Percentiles rank a stretch among this genome's conserved stretches.
Evolutionary conservation across 768 basidiomycete genomes (phyloP).

Genomic region (Auriscalpium orientale): DNA sequence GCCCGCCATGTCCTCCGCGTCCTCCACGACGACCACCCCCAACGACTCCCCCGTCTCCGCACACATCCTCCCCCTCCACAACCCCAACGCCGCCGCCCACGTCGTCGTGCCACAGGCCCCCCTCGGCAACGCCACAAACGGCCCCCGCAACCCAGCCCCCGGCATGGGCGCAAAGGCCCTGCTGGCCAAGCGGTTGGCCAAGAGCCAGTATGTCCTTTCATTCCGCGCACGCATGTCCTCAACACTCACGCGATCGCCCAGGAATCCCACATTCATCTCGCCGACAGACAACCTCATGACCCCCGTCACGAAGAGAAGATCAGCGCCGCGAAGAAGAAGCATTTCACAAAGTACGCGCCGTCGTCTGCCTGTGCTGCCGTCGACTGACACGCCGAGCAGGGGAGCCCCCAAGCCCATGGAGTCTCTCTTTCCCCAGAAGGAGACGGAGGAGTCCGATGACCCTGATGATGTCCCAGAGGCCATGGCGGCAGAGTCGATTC

Average conservation of each 20-base stretch:
- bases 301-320: slow-evolving; percentile 89
- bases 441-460: slow-evolving; percentile 26
- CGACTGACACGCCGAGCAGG: slow-evolving; percentile 25
- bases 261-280: slow-evolving; percentile 84
- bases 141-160: slow-evolving; percentile 44
- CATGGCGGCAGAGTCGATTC: slow-evolving; percentile 25
- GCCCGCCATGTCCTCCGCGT: slow-evolving; percentile 25
- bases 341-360: slow-evolving; percentile 69
- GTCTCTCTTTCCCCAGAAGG: slow-evolving; percentile 44
- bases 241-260: slow-evolving; percentile 23
- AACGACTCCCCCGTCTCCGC: slow-evolving; percentile 52
- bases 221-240: slow-evolving; percentile 1
- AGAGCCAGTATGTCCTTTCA: slow-evolving; percentile 59
- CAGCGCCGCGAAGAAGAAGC: slow-evolving; percentile 85
- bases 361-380: background rate
- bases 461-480: slow-evolving; percentile 26
- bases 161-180: slow-evolving; percentile 89
- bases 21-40: slow-evolving; percentile 50
- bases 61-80: slow-evolving; percentile 78
- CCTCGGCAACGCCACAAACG: slow-evolving; percentile 57
- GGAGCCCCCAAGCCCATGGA: slow-evolving; percentile 48
- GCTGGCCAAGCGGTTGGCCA: slow-evolving; percentile 89
- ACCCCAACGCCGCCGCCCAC: slow-evolving; percentile 73
- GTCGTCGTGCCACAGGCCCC: slow-evolving; percentile 76
- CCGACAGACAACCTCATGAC: slow-evolving; percentile 96